These are phyloP conservation scores for Vickermania spadyakhi DNA, from an alignment of 208 protist species.

Conservation along the genomic window DNA sequence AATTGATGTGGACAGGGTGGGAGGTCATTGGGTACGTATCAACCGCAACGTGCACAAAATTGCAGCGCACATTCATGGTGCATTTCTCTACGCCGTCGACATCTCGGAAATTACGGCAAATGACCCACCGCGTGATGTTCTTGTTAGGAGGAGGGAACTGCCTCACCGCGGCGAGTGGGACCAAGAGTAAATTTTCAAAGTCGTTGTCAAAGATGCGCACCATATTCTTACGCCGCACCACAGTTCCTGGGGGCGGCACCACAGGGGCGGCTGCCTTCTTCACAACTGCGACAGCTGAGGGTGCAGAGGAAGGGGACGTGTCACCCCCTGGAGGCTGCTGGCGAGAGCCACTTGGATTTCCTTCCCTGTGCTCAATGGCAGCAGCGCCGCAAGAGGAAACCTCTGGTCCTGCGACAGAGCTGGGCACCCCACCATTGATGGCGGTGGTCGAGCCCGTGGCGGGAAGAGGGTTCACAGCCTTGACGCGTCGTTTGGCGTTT, in stretches of 20 bases:
- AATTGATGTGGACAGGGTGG: slow-evolving; percentile 64
- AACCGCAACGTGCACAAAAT: slow-evolving; percentile 71
- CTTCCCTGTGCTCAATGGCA: too few species aligned
- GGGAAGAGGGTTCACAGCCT: too few species aligned
- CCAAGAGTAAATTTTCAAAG: slow-evolving; percentile 36
- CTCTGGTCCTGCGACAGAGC: too few species aligned
- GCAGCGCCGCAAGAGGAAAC: too few species aligned
- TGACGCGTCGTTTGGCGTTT: too few species aligned
- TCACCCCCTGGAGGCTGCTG: too few species aligned
- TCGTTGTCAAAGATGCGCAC: slow-evolving; percentile 37
- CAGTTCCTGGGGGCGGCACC: not conserved
- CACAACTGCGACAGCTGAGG: too few species aligned
- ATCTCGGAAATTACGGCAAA: slow-evolving; percentile 56
- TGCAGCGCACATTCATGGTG: slow-evolving; percentile 40
- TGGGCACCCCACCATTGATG: too few species aligned
- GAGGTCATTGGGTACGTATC: slow-evolving; percentile 5
- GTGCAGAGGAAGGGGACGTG: too few species aligned
- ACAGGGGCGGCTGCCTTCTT: not conserved
- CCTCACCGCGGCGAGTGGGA: slow-evolving; percentile 22
- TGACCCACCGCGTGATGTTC: slow-evolving; percentile 49
- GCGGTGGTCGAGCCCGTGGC: too few species aligned
- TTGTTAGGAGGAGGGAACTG: slow-evolving; percentile 34
- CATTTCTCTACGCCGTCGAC: slow-evolving; percentile 19
- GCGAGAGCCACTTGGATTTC: too few species aligned
- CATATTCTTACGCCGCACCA: not conserved